phyloP scores from a whole-genome alignment of 2,329 filamentous ascomycete genomes.

The Xylaria sp. region DNA sequence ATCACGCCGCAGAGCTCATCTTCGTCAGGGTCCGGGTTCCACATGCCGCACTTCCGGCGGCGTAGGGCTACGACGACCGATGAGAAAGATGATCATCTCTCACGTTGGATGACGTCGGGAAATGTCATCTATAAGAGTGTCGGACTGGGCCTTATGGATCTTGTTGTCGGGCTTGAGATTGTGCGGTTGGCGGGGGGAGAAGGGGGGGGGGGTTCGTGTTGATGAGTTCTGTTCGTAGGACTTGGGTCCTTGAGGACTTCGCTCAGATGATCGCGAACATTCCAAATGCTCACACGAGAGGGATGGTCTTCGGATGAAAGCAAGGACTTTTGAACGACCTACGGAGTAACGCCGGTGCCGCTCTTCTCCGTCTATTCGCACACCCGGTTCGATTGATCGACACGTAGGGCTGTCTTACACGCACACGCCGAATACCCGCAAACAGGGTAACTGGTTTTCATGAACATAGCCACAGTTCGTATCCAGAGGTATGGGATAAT shows the following conservation, averaged over 20 bases:
- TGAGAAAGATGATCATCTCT: conserved; percentile 44
- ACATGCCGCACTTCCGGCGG: conserved; percentile 21
- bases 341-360: too few relatives aligned
- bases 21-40: conserved; percentile 33
- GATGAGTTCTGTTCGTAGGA: conserved; percentile 39
- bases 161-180: conserved; percentile 56
- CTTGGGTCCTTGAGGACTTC: neutral
- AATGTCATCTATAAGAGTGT: conserved; percentile 67
- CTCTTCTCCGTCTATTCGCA: too few relatives aligned
- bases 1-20: conserved; percentile 31
- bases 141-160: conserved; percentile 61
- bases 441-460: too few relatives aligned
- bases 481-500: too few relatives aligned
- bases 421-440: too few relatives aligned
- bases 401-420: too few relatives aligned
- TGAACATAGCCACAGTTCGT: too few relatives aligned
- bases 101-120: conserved; percentile 53
- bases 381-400: too few relatives aligned
- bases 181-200: conserved; percentile 50
- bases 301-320: too few relatives aligned
- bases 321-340: too few relatives aligned
- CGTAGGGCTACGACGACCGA: conserved; percentile 31
- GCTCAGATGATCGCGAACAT: neutral
- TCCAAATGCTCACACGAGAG: too few relatives aligned
- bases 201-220: conserved; percentile 49